Percentiles rank a stretch among this genome's conserved stretches.
phyloP scores from a whole-genome alignment of 331 rosid genomes.

The Saraca asoca region DNA sequence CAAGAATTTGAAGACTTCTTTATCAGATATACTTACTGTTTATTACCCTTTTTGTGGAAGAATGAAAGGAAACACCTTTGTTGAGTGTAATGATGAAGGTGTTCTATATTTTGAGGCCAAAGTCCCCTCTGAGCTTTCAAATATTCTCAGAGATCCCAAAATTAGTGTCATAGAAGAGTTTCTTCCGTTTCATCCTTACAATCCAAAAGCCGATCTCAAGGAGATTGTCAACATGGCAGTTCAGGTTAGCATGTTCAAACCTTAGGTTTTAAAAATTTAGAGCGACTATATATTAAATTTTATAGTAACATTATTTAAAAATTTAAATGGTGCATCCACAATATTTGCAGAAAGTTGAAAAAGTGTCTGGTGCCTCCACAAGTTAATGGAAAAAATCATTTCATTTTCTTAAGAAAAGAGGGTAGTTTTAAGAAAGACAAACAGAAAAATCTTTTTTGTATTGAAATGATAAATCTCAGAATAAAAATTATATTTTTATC shows the following conservation, averaged over 20 bases:
- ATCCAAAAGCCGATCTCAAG: background rate
- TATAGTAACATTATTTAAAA: too few relatives aligned
- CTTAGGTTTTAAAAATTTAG: too few relatives aligned
- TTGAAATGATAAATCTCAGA: too few relatives aligned
- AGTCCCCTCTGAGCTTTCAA: background rate
- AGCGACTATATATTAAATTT: too few relatives aligned
- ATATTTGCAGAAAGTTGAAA: too few relatives aligned
- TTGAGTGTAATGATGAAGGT: constrained; percentile 21
- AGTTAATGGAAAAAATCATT: too few relatives aligned
- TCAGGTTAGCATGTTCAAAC: constrained; percentile 24
- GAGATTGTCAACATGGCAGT: constrained; percentile 1
- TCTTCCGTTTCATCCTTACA: constrained; percentile 22
- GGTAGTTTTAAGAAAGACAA: too few relatives aligned
- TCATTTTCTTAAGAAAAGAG: too few relatives aligned
- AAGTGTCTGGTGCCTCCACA: too few relatives aligned
- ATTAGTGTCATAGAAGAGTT: background rate
- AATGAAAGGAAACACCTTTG: background rate
- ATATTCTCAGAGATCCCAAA: background rate
- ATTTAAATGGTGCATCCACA: too few relatives aligned
- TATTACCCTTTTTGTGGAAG: constrained; percentile 28
- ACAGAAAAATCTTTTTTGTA: too few relatives aligned
- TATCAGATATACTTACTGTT: constrained; percentile 1
- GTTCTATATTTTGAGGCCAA: constrained; percentile 4
- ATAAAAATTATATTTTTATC: too few relatives aligned
- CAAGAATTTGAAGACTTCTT: background rate